phyloP scores from a whole-genome alignment of 805 yeast species.

The Nakazawaea pomicola region DNA sequence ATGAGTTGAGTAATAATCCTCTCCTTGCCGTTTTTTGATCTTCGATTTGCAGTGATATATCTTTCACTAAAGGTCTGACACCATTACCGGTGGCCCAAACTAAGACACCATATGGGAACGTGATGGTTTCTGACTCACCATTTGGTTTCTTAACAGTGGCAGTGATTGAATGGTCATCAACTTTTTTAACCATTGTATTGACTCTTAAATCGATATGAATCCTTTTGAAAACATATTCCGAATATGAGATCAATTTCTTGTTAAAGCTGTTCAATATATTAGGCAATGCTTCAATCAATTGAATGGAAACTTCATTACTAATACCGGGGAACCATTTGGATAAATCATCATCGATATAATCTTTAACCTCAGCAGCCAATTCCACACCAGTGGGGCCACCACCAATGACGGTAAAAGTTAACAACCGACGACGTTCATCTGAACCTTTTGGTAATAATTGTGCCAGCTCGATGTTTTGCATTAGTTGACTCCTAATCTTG shows the following conservation, averaged over 20 bases:
- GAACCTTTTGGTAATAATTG: slow-evolving; percentile 63
- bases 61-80: slow-evolving; percentile 68
- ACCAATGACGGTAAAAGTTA: slow-evolving; percentile 90
- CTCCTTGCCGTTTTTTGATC: slow-evolving; percentile 83
- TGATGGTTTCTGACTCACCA: slow-evolving; percentile 53
- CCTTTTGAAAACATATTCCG: slow-evolving; percentile 67
- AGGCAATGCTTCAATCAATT: slow-evolving; percentile 88
- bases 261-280: slow-evolving; percentile 77
- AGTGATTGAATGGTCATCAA: slow-evolving; percentile 62
- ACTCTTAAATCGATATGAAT: slow-evolving; percentile 70
- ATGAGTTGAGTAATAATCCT: slow-evolving; percentile 83
- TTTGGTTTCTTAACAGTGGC: slow-evolving; percentile 65
- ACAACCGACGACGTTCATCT: slow-evolving; percentile 78
- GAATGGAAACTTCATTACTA: slow-evolving; percentile 74
- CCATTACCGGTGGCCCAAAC: slow-evolving; percentile 99
- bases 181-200: slow-evolving; percentile 85
- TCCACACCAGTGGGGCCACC: slow-evolving; percentile 99
- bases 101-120: slow-evolving; percentile 83
- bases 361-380: slow-evolving; percentile 94
- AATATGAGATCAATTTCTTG: slow-evolving; percentile 65
- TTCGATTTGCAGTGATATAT: slow-evolving; percentile 62
- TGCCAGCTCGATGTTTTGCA: slow-evolving; percentile 88
- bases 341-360: slow-evolving; percentile 88
- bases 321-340: slow-evolving; percentile 85
- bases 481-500: slow-evolving; percentile 73